phyloP scores from a whole-genome alignment of 345 rosid genomes.

The Cardiospermum halicacabum region DNA sequence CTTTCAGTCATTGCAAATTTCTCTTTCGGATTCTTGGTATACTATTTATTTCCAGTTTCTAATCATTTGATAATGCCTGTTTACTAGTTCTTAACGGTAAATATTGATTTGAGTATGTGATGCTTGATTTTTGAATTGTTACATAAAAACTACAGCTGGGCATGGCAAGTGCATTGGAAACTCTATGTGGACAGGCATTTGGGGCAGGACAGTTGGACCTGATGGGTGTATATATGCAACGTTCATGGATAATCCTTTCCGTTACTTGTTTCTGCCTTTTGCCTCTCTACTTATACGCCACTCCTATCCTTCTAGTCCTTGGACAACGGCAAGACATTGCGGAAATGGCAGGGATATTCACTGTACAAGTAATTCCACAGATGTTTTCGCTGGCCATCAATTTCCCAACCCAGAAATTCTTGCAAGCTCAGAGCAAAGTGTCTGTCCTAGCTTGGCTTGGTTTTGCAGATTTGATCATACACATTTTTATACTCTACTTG shows the following conservation, averaged over 20 bases:
- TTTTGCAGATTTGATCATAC: constrained; percentile 48
- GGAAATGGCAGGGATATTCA: constrained; percentile 60
- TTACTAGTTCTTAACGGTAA: too few relatives aligned
- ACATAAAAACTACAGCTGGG: constrained; percentile 58
- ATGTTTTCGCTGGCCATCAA: constrained; percentile 84
- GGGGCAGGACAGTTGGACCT: constrained; percentile 77
- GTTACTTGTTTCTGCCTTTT: constrained; percentile 55
- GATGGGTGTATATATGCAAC: constrained; percentile 92
- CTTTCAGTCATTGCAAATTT: constrained; percentile 86
- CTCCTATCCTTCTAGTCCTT: constrained; percentile 63
- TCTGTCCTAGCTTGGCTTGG: constrained; percentile 80
- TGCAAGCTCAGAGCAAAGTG: constrained; percentile 88
- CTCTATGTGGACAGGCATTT: constrained; percentile 91
- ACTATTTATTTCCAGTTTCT: constrained; percentile 13
- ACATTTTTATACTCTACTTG: constrained; percentile 42
- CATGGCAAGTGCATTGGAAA: constrained; percentile 95
- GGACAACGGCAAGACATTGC: constrained; percentile 74
- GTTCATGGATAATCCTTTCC: constrained; percentile 75
- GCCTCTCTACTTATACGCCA: constrained; percentile 75
- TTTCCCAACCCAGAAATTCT: constrained; percentile 83
- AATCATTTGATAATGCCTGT: background rate
- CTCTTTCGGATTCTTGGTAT: constrained; percentile 94
- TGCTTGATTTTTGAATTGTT: background rate
- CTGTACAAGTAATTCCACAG: constrained; percentile 75
- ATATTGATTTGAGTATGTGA: too few relatives aligned